Conservation (phyloP, 2,329 filamentous ascomycete genomes). For the Orbilia quercus region DNA sequence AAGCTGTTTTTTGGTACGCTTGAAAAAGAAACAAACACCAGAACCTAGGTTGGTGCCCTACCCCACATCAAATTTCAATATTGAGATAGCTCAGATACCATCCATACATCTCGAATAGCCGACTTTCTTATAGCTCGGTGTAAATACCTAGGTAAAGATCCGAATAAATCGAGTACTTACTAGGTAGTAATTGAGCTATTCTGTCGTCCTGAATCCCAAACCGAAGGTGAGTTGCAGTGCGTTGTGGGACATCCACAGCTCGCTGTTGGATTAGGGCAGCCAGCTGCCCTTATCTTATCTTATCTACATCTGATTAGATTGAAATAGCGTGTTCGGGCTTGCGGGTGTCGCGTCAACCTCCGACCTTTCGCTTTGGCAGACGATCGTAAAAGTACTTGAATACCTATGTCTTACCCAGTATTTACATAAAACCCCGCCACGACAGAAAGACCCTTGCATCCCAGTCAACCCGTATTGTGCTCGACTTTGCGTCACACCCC, state of each 20-base stretch:
- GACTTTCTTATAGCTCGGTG: too few relatives aligned
- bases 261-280: slow-evolving; percentile 30
- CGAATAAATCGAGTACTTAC: too few relatives aligned
- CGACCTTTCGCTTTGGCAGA: background rate
- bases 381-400: background rate
- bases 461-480: too few relatives aligned
- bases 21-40: background rate
- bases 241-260: background rate
- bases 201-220: too few relatives aligned
- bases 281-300: slow-evolving; percentile 46
- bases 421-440: too few relatives aligned
- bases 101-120: background rate
- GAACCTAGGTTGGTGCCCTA: slow-evolving; percentile 50
- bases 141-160: too few relatives aligned
- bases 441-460: too few relatives aligned
- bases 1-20: slow-evolving; percentile 38
- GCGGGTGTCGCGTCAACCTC: slow-evolving; percentile 3
- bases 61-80: background rate
- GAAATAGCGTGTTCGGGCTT: background rate
- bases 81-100: background rate
- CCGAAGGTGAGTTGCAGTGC: too few relatives aligned
- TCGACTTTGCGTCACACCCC: background rate
- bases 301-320: slow-evolving; percentile 14
- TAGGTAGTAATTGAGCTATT: too few relatives aligned
- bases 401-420: too few relatives aligned